phyloP scores from a whole-genome alignment of 768 basidiomycete genomes.

The Saitozyma sp. region DNA sequence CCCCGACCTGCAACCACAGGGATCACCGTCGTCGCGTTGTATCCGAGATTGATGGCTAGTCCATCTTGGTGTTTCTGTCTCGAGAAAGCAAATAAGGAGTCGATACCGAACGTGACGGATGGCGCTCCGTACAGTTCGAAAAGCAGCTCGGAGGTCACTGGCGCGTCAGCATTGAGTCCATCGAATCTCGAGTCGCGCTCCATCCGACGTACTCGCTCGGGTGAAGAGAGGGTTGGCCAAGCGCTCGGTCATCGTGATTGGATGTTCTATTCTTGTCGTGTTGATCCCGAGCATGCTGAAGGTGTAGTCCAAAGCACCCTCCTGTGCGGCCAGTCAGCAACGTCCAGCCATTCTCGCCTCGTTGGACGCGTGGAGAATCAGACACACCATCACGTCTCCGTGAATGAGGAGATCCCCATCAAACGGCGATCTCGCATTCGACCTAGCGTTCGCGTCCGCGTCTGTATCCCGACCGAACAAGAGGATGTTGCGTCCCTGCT shows the following conservation, averaged over 20 bases:
- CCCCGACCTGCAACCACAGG: constrained; percentile 82
- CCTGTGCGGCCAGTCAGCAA: constrained; percentile 58
- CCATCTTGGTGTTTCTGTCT: constrained; percentile 73
- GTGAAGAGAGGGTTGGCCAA: constrained; percentile 86
- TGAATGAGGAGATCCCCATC: constrained; percentile 91
- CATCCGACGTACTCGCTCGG: constrained; percentile 65
- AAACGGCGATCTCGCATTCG: constrained; percentile 78
- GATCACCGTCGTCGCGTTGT: constrained; percentile 84
- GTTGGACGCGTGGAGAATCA: not conserved
- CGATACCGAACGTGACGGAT: constrained; percentile 80
- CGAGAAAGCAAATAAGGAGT: constrained; percentile 90
- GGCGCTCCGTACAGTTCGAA: constrained; percentile 91
- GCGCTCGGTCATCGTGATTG: constrained; percentile 90
- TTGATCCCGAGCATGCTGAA: constrained; percentile 85
- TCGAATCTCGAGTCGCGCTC: constrained; percentile 3
- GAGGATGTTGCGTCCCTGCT: constrained; percentile 74
- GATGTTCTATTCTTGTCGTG: constrained; percentile 72
- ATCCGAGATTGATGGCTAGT: constrained; percentile 85
- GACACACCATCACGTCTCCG: constrained; percentile 84
- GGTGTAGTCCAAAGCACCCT: constrained; percentile 88
- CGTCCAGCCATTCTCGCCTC: too few relatives aligned
- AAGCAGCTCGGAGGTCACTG: constrained; percentile 93
- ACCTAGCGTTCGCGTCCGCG: constrained; percentile 76
- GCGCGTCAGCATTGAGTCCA: constrained; percentile 1
- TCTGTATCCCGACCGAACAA: constrained; percentile 88